Evolutionary conservation across 192 early-diverging fungal genomes (phyloP).

Genomic region (Backusella morwellensis): DNA sequence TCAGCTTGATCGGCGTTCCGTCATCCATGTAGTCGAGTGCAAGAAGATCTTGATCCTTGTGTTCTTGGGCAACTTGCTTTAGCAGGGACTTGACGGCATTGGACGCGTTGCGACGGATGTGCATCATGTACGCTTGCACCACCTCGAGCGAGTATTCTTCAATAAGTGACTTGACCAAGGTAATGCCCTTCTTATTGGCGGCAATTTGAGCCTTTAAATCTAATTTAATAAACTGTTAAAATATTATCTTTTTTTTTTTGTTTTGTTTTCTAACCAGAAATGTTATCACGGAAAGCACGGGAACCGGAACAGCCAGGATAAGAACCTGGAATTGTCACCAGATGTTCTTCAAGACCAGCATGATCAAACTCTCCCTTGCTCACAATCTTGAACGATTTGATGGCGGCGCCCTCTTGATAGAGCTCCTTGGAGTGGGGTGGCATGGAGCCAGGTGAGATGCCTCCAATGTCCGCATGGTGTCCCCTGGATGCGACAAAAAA

Average conservation of each 20-base stretch:
- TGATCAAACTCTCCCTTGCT: constrained; percentile 78
- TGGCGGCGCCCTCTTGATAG: constrained; percentile 93
- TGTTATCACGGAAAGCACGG: constrained; percentile 85
- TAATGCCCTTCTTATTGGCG: constrained; percentile 93
- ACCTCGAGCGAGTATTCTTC: constrained; percentile 79
- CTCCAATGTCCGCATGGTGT: constrained; percentile 96
- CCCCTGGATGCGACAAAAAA: constrained; percentile 96
- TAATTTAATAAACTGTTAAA: neutral
- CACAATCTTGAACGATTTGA: constrained; percentile 88
- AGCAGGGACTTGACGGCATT: constrained; percentile 80
- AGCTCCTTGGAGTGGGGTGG: constrained; percentile 91
- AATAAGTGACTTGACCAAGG: constrained; percentile 77
- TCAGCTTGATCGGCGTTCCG: constrained; percentile 76
- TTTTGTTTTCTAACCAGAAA: constrained; percentile 49
- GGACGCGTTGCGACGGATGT: constrained; percentile 90
- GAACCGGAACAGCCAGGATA: constrained; percentile 87
- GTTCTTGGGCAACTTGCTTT: constrained; percentile 47
- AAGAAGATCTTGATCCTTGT: constrained; percentile 40
- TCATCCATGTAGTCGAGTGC: constrained; percentile 90
- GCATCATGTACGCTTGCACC: constrained; percentile 95
- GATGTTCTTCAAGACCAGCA: constrained; percentile 68
- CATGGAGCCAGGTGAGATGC: constrained; percentile 82
- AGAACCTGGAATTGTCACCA: constrained; percentile 80
- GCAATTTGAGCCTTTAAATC: constrained; percentile 97
- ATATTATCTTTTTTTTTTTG: neutral